phyloP scores from a whole-genome alignment of 208 protist genomes.

The Trypanosomatidae sp. region DNA sequence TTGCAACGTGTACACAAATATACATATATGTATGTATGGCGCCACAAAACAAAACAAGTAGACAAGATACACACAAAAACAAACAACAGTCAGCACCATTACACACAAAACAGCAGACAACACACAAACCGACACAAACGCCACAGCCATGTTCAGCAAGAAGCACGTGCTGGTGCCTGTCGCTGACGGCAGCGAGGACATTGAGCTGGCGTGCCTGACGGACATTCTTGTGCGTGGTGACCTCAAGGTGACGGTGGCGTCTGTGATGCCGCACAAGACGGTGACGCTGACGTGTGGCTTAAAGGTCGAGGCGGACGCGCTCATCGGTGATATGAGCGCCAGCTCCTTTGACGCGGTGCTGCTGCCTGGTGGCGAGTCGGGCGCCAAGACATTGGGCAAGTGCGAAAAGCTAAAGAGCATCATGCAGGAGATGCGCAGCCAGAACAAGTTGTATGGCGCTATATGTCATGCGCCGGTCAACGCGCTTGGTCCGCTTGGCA shows the following conservation, averaged over 20 bases:
- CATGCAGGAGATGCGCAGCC: slow-evolving; percentile 26
- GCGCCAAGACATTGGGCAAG: slow-evolving; percentile 50
- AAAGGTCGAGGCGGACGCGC: slow-evolving; percentile 31
- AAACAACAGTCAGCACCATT: neutral
- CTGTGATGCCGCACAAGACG: slow-evolving; percentile 43
- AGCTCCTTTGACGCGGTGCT: slow-evolving; percentile 60
- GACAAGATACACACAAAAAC: neutral
- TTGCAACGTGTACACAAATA: no score
- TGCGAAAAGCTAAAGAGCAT: slow-evolving; percentile 51
- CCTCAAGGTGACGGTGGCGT: slow-evolving; percentile 62
- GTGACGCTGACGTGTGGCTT: slow-evolving; percentile 54
- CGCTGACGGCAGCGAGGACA: slow-evolving; percentile 77
- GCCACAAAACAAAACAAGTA: neutral
- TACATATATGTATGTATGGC: no score
- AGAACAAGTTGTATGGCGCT: slow-evolving; percentile 67
- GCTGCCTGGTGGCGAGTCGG: slow-evolving; percentile 66
- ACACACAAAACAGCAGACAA: neutral
- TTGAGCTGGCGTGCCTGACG: slow-evolving; percentile 77
- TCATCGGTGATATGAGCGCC: slow-evolving; percentile 46
- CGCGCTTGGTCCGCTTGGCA: slow-evolving; percentile 44
- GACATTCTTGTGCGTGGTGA: slow-evolving; percentile 61
- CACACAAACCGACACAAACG: slow-evolving; percentile 5
- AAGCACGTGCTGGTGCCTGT: slow-evolving; percentile 72
- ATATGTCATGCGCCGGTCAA: slow-evolving; percentile 75
- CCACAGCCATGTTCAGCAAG: no score